A percentile compares a stretch with the other conserved stretches of the same genome.
Conservation (phyloP, 2,329 filamentous ascomycete genomes). For the Paecilomyces variotii region DNA sequence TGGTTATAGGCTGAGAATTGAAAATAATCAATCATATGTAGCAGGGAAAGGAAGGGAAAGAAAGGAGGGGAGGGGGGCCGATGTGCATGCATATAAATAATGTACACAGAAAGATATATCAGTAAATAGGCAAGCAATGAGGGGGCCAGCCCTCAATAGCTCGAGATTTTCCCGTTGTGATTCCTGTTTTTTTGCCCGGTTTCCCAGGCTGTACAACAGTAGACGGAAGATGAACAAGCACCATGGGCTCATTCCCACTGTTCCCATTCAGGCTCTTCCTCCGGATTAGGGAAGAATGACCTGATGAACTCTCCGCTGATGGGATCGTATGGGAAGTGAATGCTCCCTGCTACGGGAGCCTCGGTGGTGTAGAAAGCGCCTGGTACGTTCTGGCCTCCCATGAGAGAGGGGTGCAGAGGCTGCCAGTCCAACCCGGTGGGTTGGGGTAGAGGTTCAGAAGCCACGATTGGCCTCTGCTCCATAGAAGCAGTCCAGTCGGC, state of each 20-base stretch:
- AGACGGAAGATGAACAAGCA: not conserved
- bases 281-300: slow-evolving; percentile 29
- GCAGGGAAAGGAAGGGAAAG: not conserved
- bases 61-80: not conserved
- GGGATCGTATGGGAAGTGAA: slow-evolving; percentile 32
- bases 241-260: not conserved
- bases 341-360: slow-evolving; percentile 13
- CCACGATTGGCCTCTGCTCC: not conserved
- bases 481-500: not conserved
- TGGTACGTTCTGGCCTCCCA: not conserved
- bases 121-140: not conserved
- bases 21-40: too few relatives aligned
- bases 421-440: not conserved
- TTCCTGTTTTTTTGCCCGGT: not conserved
- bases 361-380: slow-evolving; percentile 1
- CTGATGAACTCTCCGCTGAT: slow-evolving; percentile 31
- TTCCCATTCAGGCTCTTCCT: slow-evolving; percentile 12
- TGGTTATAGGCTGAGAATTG: not conserved
- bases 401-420: not conserved
- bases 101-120: not conserved
- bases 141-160: not conserved
- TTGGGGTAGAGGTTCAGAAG: not conserved
- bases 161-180: not conserved
- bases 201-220: not conserved
- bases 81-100: not conserved